Evolutionary conservation across 2,329 filamentous ascomycete genomes (phyloP).

Genomic region (Exophiala dermatitidis): DNA sequence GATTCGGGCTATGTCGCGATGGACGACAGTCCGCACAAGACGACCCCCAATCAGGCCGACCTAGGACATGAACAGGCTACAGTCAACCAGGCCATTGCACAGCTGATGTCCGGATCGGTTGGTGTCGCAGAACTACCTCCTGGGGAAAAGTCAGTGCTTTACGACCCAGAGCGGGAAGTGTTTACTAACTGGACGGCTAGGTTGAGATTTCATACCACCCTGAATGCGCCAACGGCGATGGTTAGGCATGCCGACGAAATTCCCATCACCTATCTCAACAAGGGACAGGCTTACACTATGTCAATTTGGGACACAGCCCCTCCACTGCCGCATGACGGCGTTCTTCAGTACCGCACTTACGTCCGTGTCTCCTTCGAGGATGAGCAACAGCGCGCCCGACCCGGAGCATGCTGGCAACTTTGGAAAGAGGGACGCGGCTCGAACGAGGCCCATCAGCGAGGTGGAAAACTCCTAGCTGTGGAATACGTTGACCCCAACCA

Average conservation of each 20-base stretch:
- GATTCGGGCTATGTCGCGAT: slow-evolving; percentile 74
- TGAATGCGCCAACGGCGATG: slow-evolving; percentile 96
- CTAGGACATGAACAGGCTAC: slow-evolving; percentile 10
- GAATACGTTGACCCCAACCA: slow-evolving; percentile 73
- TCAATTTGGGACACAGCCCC: slow-evolving; percentile 72
- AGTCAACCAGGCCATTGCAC: slow-evolving; percentile 31
- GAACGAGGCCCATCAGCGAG: slow-evolving; percentile 88
- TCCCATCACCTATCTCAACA: slow-evolving; percentile 96
- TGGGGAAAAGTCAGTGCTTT: slow-evolving; percentile 47
- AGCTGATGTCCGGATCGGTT: slow-evolving; percentile 28
- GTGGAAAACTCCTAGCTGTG: slow-evolving; percentile 85
- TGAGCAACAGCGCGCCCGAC: slow-evolving; percentile 80
- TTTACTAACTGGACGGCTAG: slow-evolving; percentile 36
- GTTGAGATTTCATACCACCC: slow-evolving; percentile 81
- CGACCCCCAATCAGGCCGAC: slow-evolving; percentile 23
- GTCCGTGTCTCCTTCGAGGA: slow-evolving; percentile 97
- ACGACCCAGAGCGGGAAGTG: not conserved
- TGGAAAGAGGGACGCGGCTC: slow-evolving; percentile 97
- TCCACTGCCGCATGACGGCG: slow-evolving; percentile 50
- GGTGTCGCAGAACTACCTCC: slow-evolving; percentile 28
- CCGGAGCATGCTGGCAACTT: slow-evolving; percentile 75
- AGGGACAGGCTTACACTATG: slow-evolving; percentile 87
- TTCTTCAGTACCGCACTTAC: slow-evolving; percentile 70
- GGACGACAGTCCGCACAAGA: slow-evolving; percentile 57
- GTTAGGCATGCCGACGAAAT: slow-evolving; percentile 83